Base-by-base conservation (phyloP, 2,329 filamentous ascomycete genomes). In the Penicillium sp. region DNA sequence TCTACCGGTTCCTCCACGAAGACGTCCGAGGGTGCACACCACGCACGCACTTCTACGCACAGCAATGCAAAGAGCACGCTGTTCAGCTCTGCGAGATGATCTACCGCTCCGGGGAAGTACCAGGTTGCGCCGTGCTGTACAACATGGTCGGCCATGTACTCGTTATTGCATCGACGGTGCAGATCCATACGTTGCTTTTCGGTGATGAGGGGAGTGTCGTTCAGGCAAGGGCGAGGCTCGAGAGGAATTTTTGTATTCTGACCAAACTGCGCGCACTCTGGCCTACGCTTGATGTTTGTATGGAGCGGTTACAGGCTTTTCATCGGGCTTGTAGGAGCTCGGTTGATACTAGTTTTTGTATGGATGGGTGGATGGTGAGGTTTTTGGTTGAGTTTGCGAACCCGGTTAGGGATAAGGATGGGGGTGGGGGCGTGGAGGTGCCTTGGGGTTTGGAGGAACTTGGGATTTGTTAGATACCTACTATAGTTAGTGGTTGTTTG, bases 151-250 rank as follows among this genome's bases (percentile, higher is more conserved):
- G 77, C 0, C 79, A 82, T 62, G 76, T 81, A 35, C 68, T 79
- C 6, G 76, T 80, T 10, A 76, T 82, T 29, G 73, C 78, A 0
- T 81, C 79, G 0, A 79, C 79, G 0, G 72, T 81, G 0, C 75
- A 80, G 49, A 72, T 81, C 13, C 78, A 81, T 55, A 80, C 70
- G 0, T 68, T 82, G 1, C 71, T 81, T 0, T 80, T 81, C 55
- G 69, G 69, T 1, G 69, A 75, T 21, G 72, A 77, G 21, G 60
- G 56, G 5, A 70, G 78, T 47, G 74, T 79, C 8, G 55, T 61
- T 0, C 62, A 66, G 4, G 75, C 78, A 2, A 71, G 72, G 31
- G 58, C 55, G 10, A 69, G 73, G 8, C 68, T 82, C 1, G 77
- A 78, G 59, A 68, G 68, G 21, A 82, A 82, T 55, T 82, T 81